Percentiles rank a stretch among this genome's conserved stretches.
Evolutionary conservation across 352 stramenopile species (phyloP).

Genomic region (Phytophthora rubi): DNA sequence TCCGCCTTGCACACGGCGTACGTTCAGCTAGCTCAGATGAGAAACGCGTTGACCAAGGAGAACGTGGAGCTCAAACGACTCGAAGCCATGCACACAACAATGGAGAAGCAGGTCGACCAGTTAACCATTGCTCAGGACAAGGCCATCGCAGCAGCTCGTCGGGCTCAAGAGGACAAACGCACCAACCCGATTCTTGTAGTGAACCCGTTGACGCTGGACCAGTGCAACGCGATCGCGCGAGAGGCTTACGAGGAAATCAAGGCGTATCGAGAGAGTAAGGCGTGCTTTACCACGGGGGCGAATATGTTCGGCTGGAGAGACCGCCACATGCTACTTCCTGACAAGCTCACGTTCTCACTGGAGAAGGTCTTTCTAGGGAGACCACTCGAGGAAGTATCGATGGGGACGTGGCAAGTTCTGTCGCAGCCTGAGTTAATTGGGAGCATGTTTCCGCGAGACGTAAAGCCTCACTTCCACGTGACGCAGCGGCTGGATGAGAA

Average conservation of each 20-base stretch:
- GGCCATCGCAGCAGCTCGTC: slow-evolving; percentile 25
- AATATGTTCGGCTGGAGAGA: slow-evolving; percentile 69
- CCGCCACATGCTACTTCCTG: slow-evolving; percentile 40
- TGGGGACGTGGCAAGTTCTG: slow-evolving; percentile 47
- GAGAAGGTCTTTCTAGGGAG: slow-evolving; percentile 53
- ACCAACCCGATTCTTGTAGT: slow-evolving; percentile 42
- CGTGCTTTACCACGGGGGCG: slow-evolving; percentile 45
- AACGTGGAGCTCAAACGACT: slow-evolving; percentile 55
- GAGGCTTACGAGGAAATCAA: slow-evolving; percentile 45
- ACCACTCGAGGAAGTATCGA: slow-evolving; percentile 39
- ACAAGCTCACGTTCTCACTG: slow-evolving; percentile 60
- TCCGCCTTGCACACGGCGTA: slow-evolving; percentile 40
- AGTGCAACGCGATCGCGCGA: slow-evolving; percentile 48
- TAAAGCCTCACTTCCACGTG: slow-evolving; percentile 61
- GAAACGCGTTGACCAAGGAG: slow-evolving; percentile 52
- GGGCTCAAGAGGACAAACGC: slow-evolving; percentile 45
- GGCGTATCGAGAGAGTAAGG: slow-evolving; percentile 50
- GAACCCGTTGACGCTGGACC: slow-evolving; percentile 34
- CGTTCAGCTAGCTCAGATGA: slow-evolving; percentile 52
- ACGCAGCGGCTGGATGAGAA: slow-evolving; percentile 64
- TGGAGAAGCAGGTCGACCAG: slow-evolving; percentile 56
- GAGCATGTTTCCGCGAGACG: slow-evolving; percentile 46
- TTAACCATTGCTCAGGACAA: slow-evolving; percentile 48
- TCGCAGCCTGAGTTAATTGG: slow-evolving; percentile 43
- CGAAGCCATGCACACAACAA: slow-evolving; percentile 42